Evolutionary conservation across 2,329 filamentous ascomycete genomes (phyloP), one percentile per base, ranked within the genome.

Genomic region (Spiromastix sp.): DNA sequence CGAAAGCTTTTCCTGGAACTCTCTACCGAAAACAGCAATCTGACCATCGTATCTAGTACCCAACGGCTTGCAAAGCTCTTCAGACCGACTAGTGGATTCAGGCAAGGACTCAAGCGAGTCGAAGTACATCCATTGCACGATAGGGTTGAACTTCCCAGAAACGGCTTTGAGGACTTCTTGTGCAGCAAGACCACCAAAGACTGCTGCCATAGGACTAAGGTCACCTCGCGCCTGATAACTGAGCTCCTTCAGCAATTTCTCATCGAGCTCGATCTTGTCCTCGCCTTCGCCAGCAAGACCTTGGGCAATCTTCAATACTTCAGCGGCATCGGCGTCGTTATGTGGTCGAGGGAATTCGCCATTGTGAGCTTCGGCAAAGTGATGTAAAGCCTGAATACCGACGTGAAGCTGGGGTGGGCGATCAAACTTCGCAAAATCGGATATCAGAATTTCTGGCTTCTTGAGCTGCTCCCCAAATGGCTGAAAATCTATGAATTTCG

Each of bases 361-460:
- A 38, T 65, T 61, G 50, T 93, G 79, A 22, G 70, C 66, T 48
- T 86, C 78, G 9, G 74, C 77, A 59, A 94, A 98, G 22, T 79
- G 77, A 56, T 95, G 86, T 5, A 98, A 71, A 7, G 91, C 87
- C 63, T 96, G 87, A 52, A 96, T 81, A 41, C 86, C 91, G 42
- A 93, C 67, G 56, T 98, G 91, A 16, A 98, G 74, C 59, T 96
- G 86, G 46, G 81, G 77, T 1, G 91, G 91, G 30, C 91, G 81
- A 59, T 96, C 91, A 47, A 95, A 96, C 61, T 98, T 98, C 61
- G 91, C 91, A 55, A 87, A 98, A 58, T 98, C 91, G 15, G 91
- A 93, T 41, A 94, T 76, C 51, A 96, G 64, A 44, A 93, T 77
- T 51, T 95, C 89, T 2, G 91, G 91, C 39, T 85, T 82, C 61